phyloP scores from a whole-genome alignment of 1,139 yeast species.

The Candida tetrigidarum region DNA sequence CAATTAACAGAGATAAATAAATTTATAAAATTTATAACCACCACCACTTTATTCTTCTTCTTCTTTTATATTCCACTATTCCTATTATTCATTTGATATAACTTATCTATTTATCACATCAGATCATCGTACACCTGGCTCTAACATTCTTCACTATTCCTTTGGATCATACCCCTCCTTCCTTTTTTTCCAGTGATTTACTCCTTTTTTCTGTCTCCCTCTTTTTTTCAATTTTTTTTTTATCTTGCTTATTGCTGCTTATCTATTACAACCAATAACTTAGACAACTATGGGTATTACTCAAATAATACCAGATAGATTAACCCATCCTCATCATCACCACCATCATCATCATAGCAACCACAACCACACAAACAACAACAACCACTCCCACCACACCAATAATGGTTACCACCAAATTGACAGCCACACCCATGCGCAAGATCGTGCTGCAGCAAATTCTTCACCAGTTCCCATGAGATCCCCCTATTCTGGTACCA shows the following conservation, averaged over 20 bases:
- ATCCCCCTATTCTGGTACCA: background rate
- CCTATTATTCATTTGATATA: too few relatives aligned
- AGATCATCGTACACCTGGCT: too few relatives aligned
- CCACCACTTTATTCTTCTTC: too few relatives aligned
- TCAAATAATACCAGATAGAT: conserved; percentile 3
- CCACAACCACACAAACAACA: background rate
- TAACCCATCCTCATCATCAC: background rate
- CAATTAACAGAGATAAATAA: too few relatives aligned
- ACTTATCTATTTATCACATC: too few relatives aligned
- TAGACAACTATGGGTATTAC: conserved; percentile 6
- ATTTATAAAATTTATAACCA: too few relatives aligned
- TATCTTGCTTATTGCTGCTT: background rate
- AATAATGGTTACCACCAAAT: background rate
- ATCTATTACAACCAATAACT: background rate
- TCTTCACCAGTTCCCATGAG: background rate
- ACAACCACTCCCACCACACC: background rate
- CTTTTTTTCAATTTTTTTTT: background rate
- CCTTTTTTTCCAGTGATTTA: too few relatives aligned
- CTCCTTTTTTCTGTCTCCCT: conserved; percentile 5
- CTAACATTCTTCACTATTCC: background rate
- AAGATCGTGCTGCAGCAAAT: background rate
- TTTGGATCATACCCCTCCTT: background rate
- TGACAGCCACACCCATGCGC: background rate
- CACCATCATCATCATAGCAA: background rate
- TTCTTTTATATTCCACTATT: too few relatives aligned